Evolutionary conservation across 495 filamentous ascomycete species (phyloP).

Genomic region (Paragyromitra xinjiangensis): DNA sequence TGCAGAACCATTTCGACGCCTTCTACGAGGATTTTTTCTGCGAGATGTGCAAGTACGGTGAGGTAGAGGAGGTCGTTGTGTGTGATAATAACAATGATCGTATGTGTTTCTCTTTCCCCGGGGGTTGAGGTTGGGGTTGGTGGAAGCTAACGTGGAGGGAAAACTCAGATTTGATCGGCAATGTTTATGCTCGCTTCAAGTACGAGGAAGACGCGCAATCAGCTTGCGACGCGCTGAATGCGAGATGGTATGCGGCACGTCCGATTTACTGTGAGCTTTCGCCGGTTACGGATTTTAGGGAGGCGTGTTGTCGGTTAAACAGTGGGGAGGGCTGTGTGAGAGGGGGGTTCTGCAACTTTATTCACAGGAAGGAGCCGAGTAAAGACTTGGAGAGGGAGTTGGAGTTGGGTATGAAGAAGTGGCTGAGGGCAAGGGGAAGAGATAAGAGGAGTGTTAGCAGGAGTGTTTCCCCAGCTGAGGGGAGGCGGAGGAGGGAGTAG

Average conservation of each 20-base stretch:
- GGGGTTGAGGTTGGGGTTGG: neutral
- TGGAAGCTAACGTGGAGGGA: constrained; percentile 5
- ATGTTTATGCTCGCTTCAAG: constrained; percentile 99
- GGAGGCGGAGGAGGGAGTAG: constrained; percentile 56
- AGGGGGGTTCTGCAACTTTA: constrained; percentile 99
- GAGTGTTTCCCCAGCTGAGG: constrained; percentile 62
- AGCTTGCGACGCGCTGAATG: constrained; percentile 93
- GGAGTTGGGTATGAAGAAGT: constrained; percentile 90
- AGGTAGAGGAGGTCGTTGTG: constrained; percentile 87
- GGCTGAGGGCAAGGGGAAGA: constrained; percentile 84
- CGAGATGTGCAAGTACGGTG: constrained; percentile 95
- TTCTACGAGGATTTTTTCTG: constrained; percentile 99
- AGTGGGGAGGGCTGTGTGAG: constrained; percentile 93
- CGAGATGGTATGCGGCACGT: constrained; percentile 94
- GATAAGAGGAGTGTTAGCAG: constrained; percentile 78
- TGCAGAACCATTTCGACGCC: constrained; percentile 98
- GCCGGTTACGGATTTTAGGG: constrained; percentile 97
- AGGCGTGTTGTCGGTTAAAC: constrained; percentile 96
- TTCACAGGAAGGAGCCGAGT: constrained; percentile 92
- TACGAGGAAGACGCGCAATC: constrained; percentile 96
- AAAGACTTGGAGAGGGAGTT: constrained; percentile 88
- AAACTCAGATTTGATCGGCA: constrained; percentile 87
- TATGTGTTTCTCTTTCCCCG: constrained; percentile 61
- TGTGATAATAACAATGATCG: constrained; percentile 98
- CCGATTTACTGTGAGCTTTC: constrained; percentile 98